Conservation (phyloP, 352 stramenopile genomes). For the Phytophthora agathidicida region DNA sequence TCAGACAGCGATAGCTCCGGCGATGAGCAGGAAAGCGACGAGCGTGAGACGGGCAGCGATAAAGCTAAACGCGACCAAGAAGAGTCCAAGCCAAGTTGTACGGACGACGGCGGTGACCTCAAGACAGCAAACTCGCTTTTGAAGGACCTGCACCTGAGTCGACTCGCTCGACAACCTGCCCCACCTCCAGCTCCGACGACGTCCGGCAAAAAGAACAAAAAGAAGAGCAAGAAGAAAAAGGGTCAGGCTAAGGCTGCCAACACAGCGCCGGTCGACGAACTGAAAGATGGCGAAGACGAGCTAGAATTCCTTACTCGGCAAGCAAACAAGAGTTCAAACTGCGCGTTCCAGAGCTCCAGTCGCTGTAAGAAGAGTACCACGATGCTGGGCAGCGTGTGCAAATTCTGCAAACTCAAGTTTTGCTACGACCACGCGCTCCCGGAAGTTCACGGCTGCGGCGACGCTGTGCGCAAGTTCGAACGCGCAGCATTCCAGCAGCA, state of each 20-base stretch:
- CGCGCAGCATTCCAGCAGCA: conserved; percentile 58
- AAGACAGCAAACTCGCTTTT: conserved; percentile 49
- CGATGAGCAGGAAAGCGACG: conserved; percentile 32
- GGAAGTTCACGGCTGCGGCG: conserved; percentile 81
- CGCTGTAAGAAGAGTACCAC: conserved; percentile 67
- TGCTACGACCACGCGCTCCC: conserved; percentile 79
- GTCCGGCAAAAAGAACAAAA: conserved; percentile 50
- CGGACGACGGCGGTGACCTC: conserved; percentile 18
- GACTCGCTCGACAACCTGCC: conserved; percentile 52
- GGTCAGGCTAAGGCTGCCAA: conserved; percentile 14
- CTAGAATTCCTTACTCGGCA: conserved; percentile 75
- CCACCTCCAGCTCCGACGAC: conserved; percentile 17
- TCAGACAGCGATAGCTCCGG: conserved; percentile 39
- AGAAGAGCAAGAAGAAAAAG: conserved; percentile 63
- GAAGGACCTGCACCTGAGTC: conserved; percentile 67
- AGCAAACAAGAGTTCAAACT: conserved; percentile 55
- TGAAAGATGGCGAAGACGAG: conserved; percentile 64
- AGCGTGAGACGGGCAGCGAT: conserved; percentile 28
- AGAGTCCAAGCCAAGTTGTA: conserved; percentile 1
- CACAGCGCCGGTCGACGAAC: conserved; percentile 35
- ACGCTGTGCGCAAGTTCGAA: conserved; percentile 67
- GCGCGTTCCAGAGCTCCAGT: conserved; percentile 50
- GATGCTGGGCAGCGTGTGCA: conserved; percentile 74
- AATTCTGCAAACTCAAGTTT: conserved; percentile 88
- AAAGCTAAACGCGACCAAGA: not conserved